Evolutionary conservation across 1,284 basidiomycete genomes (phyloP).

Genomic region (Ceratobasidium sp.): DNA sequence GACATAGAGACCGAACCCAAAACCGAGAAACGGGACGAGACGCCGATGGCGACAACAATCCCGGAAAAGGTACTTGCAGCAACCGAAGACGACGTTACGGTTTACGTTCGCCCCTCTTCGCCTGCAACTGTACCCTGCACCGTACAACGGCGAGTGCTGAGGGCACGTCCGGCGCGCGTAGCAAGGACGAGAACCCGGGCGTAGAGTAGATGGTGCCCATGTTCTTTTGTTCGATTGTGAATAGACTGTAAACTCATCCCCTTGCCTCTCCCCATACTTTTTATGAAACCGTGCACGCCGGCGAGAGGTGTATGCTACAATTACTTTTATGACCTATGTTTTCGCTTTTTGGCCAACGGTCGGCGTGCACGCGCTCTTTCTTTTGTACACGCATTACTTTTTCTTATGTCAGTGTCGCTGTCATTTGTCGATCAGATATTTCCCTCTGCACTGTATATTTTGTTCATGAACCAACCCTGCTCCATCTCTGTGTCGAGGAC

Average conservation of each 20-base stretch:
- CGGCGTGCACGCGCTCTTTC: slow-evolving; percentile 26
- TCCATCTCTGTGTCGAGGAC: neutral
- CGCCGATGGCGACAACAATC: slow-evolving; percentile 10
- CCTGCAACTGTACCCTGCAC: slow-evolving; percentile 32
- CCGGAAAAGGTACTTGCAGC: slow-evolving; percentile 29
- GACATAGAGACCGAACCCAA: neutral
- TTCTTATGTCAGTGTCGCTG: neutral
- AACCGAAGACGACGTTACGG: slow-evolving; percentile 29
- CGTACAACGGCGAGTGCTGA: slow-evolving; percentile 24
- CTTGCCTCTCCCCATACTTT: neutral
- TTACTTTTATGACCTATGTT: neutral
- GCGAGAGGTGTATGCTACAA: slow-evolving; percentile 11
- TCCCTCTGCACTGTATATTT: neutral
- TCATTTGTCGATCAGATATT: slow-evolving; percentile 11
- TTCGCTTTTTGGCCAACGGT: neutral
- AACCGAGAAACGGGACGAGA: slow-evolving; percentile 18
- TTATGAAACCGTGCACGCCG: slow-evolving; percentile 35
- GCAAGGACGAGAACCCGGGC: slow-evolving; percentile 32
- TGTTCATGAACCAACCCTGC: slow-evolving; percentile 16
- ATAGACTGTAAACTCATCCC: slow-evolving; percentile 15
- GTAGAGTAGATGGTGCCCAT: slow-evolving; percentile 15
- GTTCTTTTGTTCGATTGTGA: neutral
- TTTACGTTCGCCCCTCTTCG: slow-evolving; percentile 32
- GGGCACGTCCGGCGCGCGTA: slow-evolving; percentile 31
- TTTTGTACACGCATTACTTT: neutral